Base-by-base conservation (phyloP, 345 rosid genomes). In the Abelmoschus esculentus region DNA sequence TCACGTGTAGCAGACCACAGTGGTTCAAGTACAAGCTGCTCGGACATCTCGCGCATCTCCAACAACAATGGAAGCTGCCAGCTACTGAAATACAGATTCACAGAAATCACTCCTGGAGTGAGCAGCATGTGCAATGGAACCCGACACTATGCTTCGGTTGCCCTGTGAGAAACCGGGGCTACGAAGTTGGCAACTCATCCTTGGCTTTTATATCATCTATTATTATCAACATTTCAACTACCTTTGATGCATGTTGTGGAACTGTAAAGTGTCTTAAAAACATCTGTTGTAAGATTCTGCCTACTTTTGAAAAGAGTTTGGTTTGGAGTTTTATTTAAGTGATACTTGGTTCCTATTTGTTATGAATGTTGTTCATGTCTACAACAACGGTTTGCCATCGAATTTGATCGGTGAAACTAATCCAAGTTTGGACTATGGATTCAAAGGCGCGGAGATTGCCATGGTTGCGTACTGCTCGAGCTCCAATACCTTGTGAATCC, bases 381-480 rank as follows among this genome's bases (percentile, higher is more conserved):
- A 81, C 79, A 84, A 81, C 79, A 84, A 84, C 15, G 87, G 85
- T 7, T 70, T 84, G 70, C 87, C 84, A n/a, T 82, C 85, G 3
- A 84, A 84, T 66, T 75, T 84, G 77, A 80, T 80, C 42, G 84
- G 79, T 1, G 85, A 85, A 46, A 77, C 82, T 44, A 72, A 81
- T 67, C 87, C 85, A 6, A 84, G 87, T 80, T 69, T 82, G 70
- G 87, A 84, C 66, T 84, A 84, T 17, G 87, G 87, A 5, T 73
- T 84, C 67, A 84, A 84, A 74, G 87, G 87, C 0, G 87, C 84
- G 1, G 87, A 84, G 59, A 76, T 82, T 8, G 85, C 84, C 29
- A 84, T 84, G 87, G 85, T 84, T 3, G 55, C 85, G 0, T 82
- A 84, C 57, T 82, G 88, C 67, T 84, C 88, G 88, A 84, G 80